A percentile compares a stretch with the other conserved stretches of the same genome.
phyloP scores from a whole-genome alignment of 192 early-diverging fungal genomes.

The Podila verticillata region DNA sequence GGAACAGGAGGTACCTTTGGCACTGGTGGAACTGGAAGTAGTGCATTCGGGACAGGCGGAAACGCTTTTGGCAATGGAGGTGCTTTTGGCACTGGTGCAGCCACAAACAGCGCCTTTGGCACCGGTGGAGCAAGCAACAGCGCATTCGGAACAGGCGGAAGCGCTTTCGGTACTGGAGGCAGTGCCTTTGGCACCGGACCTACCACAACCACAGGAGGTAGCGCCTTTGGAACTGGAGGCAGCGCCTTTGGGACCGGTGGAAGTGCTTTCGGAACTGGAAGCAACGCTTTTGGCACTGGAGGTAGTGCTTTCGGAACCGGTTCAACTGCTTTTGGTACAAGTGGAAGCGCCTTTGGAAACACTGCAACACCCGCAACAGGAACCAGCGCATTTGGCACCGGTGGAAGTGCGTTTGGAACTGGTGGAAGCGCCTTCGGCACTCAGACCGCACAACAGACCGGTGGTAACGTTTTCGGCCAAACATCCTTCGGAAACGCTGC shows the following conservation, averaged over 20 bases:
- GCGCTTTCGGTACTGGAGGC: neutral
- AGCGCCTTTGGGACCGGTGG: neutral
- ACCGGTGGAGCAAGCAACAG: neutral
- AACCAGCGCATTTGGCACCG: slow-evolving; percentile 15
- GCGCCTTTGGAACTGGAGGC: neutral
- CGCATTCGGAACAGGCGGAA: slow-evolving; percentile 15
- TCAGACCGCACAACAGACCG: neutral
- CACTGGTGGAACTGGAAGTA: neutral
- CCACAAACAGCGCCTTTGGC: neutral
- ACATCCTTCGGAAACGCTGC: slow-evolving; percentile 7
- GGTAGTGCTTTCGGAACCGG: neutral
- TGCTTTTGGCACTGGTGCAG: neutral
- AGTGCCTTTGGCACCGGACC: slow-evolving; percentile 13
- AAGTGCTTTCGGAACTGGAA: slow-evolving; percentile 26
- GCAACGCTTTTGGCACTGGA: neutral
- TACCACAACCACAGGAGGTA: neutral
- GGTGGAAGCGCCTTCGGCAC: neutral
- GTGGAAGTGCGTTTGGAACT: neutral
- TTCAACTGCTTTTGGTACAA: slow-evolving; percentile 13
- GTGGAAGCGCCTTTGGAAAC: neutral
- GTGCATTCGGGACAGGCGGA: neutral
- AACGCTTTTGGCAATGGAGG: slow-evolving; percentile 17
- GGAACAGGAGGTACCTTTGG: slow-evolving; percentile 37
- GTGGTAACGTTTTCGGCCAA: neutral
- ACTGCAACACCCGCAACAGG: neutral